These are phyloP conservation scores for Cytospora schulzeri DNA, from an alignment of 2,329 filamentous ascomycete genomes.

Conservation along the genomic window DNA sequence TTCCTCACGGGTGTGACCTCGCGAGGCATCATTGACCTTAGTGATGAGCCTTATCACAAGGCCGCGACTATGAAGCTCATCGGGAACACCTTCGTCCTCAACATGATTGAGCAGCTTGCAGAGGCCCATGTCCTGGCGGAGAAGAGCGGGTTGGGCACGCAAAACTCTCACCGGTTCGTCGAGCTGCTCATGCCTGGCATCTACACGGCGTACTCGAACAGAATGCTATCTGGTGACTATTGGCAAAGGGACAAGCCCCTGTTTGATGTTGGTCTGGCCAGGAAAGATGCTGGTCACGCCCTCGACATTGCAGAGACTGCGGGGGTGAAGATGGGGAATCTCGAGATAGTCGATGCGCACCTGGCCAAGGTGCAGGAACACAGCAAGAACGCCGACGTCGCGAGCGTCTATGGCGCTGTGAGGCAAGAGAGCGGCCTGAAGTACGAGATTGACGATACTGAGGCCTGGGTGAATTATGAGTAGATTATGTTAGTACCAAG, in stretches of 20 bases:
- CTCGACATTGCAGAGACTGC: conserved; percentile 63
- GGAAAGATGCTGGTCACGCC: conserved; percentile 81
- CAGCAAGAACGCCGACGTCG: conserved; percentile 70
- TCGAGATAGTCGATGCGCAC: conserved; percentile 70
- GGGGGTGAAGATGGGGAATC: conserved; percentile 64
- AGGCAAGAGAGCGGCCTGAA: conserved; percentile 73
- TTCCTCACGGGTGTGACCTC: conserved; percentile 75
- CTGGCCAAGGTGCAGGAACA: conserved; percentile 69
- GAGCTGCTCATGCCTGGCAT: conserved; percentile 74
- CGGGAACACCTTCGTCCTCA: conserved; percentile 83
- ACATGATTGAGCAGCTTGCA: conserved; percentile 78
- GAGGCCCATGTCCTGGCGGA: conserved; percentile 81
- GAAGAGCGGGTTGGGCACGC: conserved; percentile 73
- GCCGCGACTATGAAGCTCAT: conserved; percentile 77
- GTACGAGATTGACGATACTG: conserved; percentile 62
- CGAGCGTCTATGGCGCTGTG: conserved; percentile 79
- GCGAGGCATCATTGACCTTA: conserved; percentile 69
- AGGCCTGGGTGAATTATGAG: too few relatives aligned
- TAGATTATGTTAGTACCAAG: too few relatives aligned
- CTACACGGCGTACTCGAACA: conserved; percentile 71
- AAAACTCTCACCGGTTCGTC: conserved; percentile 71
- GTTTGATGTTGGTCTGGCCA: conserved; percentile 78
- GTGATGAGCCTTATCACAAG: conserved; percentile 66
- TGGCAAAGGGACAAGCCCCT: conserved; percentile 75
- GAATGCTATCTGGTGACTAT: conserved; percentile 78